These are phyloP conservation scores for Eucalyptus shirleyi DNA, from an alignment of 345 rosid genomes.

Conservation along the genomic window DNA sequence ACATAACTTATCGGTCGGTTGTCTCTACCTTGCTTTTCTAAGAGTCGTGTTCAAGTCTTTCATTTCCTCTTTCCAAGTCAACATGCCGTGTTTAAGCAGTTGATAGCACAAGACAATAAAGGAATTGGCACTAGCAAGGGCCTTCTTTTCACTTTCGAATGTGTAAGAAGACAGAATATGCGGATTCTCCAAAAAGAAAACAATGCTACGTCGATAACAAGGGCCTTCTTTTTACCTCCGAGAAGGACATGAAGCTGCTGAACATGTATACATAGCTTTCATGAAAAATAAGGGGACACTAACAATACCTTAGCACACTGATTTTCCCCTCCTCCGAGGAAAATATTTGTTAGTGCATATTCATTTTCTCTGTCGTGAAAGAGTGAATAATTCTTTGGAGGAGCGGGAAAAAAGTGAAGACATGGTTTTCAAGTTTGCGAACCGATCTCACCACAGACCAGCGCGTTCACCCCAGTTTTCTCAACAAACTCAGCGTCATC, in stretches of 20 bases:
- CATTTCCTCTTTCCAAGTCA: too few species aligned
- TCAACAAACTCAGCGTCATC: not conserved
- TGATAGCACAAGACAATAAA: too few species aligned
- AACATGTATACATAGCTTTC: not conserved
- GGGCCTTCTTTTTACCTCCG: not conserved
- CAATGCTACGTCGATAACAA: not conserved
- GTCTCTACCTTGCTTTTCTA: not conserved
- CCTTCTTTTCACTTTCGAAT: not conserved
- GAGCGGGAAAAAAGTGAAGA: not conserved
- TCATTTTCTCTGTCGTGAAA: not conserved
- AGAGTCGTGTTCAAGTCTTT: not conserved
- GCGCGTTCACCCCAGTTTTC: not conserved
- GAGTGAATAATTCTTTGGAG: not conserved
- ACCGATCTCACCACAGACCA: not conserved
- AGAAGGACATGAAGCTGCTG: not conserved
- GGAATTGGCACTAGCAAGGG: too few species aligned
- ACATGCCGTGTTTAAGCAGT: too few species aligned
- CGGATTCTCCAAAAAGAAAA: not conserved
- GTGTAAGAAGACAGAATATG: not conserved
- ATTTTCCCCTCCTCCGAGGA: not conserved
- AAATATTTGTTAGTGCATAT: not conserved
- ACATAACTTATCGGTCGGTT: not conserved
- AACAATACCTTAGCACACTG: not conserved
- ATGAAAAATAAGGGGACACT: not conserved
- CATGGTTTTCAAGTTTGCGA: not conserved